phyloP scores from a whole-genome alignment of 2,329 filamentous ascomycete genomes.

The Didymella lethalis region DNA sequence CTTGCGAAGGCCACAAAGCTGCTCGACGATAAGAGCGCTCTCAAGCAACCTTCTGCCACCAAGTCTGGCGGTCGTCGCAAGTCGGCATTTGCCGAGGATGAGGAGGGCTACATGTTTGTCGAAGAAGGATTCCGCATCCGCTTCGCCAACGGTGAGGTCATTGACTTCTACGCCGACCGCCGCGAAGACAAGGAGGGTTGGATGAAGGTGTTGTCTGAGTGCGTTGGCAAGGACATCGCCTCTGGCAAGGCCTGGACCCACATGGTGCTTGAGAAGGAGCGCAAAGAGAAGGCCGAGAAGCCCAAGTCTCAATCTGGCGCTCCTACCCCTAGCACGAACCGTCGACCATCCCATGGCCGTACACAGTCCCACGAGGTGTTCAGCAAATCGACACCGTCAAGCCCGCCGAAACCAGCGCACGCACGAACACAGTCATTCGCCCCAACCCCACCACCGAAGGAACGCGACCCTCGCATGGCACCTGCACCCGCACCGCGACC shows the following conservation, averaged over 20 bases:
- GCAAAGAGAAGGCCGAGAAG: slow-evolving; percentile 39
- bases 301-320: slow-evolving; percentile 32
- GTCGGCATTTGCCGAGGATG: slow-evolving; percentile 95
- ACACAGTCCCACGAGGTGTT: slow-evolving; percentile 44
- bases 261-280: slow-evolving; percentile 62
- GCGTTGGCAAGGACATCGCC: slow-evolving; percentile 64
- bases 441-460: slow-evolving; percentile 44
- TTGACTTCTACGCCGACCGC: slow-evolving; percentile 97
- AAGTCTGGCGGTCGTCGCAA: slow-evolving; percentile 82
- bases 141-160: slow-evolving; percentile 97
- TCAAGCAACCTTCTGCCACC: slow-evolving; percentile 80
- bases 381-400: slow-evolving; percentile 39
- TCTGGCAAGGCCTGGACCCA: slow-evolving; percentile 67
- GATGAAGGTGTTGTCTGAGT: slow-evolving; percentile 87
- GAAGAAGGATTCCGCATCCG: slow-evolving; percentile 99
- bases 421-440: slow-evolving; percentile 45
- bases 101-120: slow-evolving; percentile 99
- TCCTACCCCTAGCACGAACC: slow-evolving; percentile 28
- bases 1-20: slow-evolving; percentile 89
- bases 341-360: slow-evolving; percentile 36
- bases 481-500: slow-evolving; percentile 42
- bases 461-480: slow-evolving; percentile 37
- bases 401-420: slow-evolving; percentile 42
- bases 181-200: slow-evolving; percentile 88
- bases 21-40: slow-evolving; percentile 86